Evolutionary conservation across 768 basidiomycete species (phyloP).

Genomic region (Lactifluus volemus): DNA sequence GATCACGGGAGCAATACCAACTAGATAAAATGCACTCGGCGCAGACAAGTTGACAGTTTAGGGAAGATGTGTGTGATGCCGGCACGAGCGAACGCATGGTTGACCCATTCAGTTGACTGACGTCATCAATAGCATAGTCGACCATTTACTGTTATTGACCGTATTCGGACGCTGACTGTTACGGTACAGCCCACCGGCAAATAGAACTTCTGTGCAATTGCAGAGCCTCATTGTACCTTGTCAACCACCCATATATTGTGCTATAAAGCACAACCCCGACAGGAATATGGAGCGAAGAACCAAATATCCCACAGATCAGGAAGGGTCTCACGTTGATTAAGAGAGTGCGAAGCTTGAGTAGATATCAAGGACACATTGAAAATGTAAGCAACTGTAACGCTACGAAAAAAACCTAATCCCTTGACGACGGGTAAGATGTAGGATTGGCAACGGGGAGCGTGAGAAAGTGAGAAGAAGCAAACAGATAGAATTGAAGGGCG

Average conservation of each 20-base stretch:
- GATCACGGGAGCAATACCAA: neutral
- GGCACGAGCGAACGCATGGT: no score
- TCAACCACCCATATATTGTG: no score
- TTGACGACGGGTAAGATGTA: slow-evolving; percentile 9
- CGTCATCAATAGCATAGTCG: no score
- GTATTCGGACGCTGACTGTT: no score
- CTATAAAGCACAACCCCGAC: no score
- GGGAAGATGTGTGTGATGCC: neutral
- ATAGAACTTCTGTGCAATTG: no score
- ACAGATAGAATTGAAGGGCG: neutral
- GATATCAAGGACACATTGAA: slow-evolving; percentile 9
- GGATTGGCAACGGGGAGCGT: neutral
- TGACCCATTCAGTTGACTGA: no score
- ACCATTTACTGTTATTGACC: no score
- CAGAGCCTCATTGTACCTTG: no score
- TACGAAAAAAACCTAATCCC: slow-evolving; percentile 2
- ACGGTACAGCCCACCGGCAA: no score
- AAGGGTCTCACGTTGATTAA: slow-evolving; percentile 3
- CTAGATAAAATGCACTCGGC: neutral
- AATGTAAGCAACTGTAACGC: slow-evolving; percentile 13
- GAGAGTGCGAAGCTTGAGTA: slow-evolving; percentile 2
- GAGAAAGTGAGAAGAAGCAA: neutral
- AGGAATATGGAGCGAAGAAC: neutral
- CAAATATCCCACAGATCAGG: neutral
- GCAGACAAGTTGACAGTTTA: neutral